Evolutionary conservation across 2,329 filamentous ascomycete species (phyloP), one percentile per base, ranked within the genome.

Genomic region (Hymenotorrendiella dingleyae): DNA sequence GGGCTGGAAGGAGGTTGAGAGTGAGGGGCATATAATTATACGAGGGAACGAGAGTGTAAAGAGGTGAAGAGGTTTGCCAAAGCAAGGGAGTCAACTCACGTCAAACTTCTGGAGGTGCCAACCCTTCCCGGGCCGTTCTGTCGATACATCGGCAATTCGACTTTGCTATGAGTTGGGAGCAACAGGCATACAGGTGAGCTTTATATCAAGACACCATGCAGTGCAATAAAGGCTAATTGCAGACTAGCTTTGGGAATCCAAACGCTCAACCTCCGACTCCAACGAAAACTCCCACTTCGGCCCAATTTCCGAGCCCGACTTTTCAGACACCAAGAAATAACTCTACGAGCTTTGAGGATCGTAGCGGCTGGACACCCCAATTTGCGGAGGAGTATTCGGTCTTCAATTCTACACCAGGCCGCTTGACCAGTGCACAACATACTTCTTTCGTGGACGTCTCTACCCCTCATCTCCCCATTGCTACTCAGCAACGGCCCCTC

Each of bases 301-400:
- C 69, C 54, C 59, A 67, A 42, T 74, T 77, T 50, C 68, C 74
- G 47, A 79, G 69, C 57, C 69, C 75, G 40, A 61, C 72, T 46
- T 76, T 79, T 62, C 69, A 78, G 53, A 81, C 76, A 9, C 76
- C 76, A 33, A 73, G 69, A 59, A 63, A 65, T 43, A 67, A 62
- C 53, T 67, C 67, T 49, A 65, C 65, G 46, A 67, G 64, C 43
- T 69, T 72, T 52, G 58, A 73, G 62, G 69, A 74, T 48, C 60
- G 70, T 40, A 66, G 67, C 52, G 69, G 70, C 52, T 77, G 73
- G 71, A 81, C 77, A 33, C 77, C 78, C 59, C 71, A 70, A 45
- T 82, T 80, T 65, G 76, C 77, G 50, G 76, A 81, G 58, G 77
- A 81, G 51, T 81, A 78, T 56, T 79, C 77, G 49, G 76, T 81